Evolutionary conservation across 2,329 filamentous ascomycete genomes (phyloP), one percentile per base, ranked within the genome.

Genomic region (Lecanoromycetidae sp.): DNA sequence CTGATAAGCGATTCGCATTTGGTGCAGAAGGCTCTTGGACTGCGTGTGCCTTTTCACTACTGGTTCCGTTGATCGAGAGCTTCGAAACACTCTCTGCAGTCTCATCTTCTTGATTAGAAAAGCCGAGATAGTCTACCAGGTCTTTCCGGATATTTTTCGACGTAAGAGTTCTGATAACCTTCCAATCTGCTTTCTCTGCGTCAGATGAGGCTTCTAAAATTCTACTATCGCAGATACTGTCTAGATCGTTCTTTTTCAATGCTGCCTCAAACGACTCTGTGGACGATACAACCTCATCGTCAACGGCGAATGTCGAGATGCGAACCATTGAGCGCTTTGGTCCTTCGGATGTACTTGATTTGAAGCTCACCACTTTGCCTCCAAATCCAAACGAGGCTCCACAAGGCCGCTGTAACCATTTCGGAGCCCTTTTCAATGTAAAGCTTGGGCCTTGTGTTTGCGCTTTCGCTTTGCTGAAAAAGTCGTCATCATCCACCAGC

Each of bases 151-250:
- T 84, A 58, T 90, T 88, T 25, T 84, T 80, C 3, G 85, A 82
- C 40, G 90, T 82, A 51, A 98, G 67, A 2, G 87, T 91, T 63
- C 91, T 81, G 63, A 98, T 86, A 30, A 96, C 87, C 55, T 84
- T 83, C 91, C 91, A 98, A 64, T 96, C 90, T 3, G 85, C 84
- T 70, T 87, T 95, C 62, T 96, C 91, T 55, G 94, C 87, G 1
- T 95, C 88, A 0, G 79, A 85, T 59, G 79, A 80, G 15, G 88
- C 82, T 52, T 79, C 70, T 22, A 80, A 71, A 52, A 87, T 80
- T 60, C 90, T 84, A 19, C 80, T 74, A 59, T 88, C 80, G 61
- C 88, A 95, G 51, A 98, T 84, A 34, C 72, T 72, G 4, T 75
- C 73, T 15, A 98, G 68, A 60, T 96, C 79, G 20, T 87, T 88